Evolutionary conservation across 2,329 filamentous ascomycete genomes (phyloP).

Genomic region (Neopestalotiopsis sp.): DNA sequence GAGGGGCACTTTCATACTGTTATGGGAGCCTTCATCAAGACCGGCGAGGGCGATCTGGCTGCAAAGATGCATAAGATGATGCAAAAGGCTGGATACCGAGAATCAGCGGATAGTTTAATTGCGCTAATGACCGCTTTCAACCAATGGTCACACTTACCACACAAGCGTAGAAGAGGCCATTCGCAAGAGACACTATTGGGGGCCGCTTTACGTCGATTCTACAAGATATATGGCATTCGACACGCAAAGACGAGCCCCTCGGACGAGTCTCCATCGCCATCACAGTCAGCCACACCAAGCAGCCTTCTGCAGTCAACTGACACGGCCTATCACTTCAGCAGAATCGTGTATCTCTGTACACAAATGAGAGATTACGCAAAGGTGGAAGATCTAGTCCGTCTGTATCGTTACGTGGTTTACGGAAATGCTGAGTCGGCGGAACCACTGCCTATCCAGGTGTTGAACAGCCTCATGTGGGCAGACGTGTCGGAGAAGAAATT

Average conservation of each 20-base stretch:
- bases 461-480: constrained; percentile 72
- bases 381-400: constrained; percentile 60
- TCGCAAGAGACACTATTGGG: constrained; percentile 10
- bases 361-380: constrained; percentile 57
- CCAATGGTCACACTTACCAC: constrained; percentile 39
- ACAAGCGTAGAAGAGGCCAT: constrained; percentile 3
- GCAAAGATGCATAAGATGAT: constrained; percentile 50
- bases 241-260: not conserved
- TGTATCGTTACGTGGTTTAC: constrained; percentile 53
- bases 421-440: constrained; percentile 37
- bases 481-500: constrained; percentile 64
- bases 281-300: not conserved
- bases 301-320: not conserved
- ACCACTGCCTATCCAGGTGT: constrained; percentile 57
- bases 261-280: not conserved
- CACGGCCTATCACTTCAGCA: constrained; percentile 41
- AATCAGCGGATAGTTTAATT: constrained; percentile 50
- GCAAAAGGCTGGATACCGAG: constrained; percentile 45
- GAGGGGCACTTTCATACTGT: constrained; percentile 58
- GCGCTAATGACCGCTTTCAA: constrained; percentile 48
- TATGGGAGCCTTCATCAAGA: constrained; percentile 56
- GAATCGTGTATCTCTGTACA: constrained; percentile 46
- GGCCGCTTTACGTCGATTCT: constrained; percentile 13
- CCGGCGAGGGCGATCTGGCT: constrained; percentile 48
- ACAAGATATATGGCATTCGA: constrained; percentile 14